Evolutionary conservation across 768 basidiomycete species (phyloP).

Genomic region (Lactifluus rugatus): DNA sequence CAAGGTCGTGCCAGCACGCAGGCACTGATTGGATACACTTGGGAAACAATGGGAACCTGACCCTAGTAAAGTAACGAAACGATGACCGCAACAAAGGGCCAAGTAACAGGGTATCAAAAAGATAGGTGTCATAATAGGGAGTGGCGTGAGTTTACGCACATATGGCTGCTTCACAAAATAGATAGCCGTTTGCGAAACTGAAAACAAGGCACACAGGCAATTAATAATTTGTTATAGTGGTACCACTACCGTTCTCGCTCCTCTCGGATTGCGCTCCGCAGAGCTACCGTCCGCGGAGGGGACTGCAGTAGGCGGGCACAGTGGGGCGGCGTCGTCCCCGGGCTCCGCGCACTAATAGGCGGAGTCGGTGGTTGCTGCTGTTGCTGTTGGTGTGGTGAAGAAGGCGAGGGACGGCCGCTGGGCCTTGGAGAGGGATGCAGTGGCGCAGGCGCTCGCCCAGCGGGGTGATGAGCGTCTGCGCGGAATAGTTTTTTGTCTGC

Average conservation of each 20-base stretch:
- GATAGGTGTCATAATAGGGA: neutral
- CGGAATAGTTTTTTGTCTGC: conserved; percentile 20
- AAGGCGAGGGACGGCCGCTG: conserved; percentile 18
- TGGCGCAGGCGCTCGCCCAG: conserved; percentile 23
- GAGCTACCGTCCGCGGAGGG: neutral
- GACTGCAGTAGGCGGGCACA: neutral
- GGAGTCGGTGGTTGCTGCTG: conserved; percentile 5
- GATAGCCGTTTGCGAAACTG: conserved; percentile 1
- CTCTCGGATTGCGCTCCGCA: conserved; percentile 1
- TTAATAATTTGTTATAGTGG: neutral
- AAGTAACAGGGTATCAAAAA: neutral
- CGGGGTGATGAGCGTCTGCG: conserved; percentile 23
- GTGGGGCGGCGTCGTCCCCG: neutral
- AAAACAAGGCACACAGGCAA: neutral
- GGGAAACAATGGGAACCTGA: neutral
- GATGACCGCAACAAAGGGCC: neutral
- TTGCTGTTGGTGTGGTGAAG: conserved; percentile 4
- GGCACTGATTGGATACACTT: conserved; percentile 3
- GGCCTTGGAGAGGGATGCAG: conserved; percentile 17
- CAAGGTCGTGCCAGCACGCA: neutral
- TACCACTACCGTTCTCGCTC: conserved; percentile 9
- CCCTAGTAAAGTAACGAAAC: neutral
- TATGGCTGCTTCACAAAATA: neutral
- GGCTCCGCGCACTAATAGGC: conserved; percentile 12
- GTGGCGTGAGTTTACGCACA: neutral